A percentile compares a stretch with the other conserved stretches of the same genome.
These are phyloP conservation scores for Effrenium voratum DNA, from an alignment of 73 alveolate species.

Conservation along the genomic window DNA sequence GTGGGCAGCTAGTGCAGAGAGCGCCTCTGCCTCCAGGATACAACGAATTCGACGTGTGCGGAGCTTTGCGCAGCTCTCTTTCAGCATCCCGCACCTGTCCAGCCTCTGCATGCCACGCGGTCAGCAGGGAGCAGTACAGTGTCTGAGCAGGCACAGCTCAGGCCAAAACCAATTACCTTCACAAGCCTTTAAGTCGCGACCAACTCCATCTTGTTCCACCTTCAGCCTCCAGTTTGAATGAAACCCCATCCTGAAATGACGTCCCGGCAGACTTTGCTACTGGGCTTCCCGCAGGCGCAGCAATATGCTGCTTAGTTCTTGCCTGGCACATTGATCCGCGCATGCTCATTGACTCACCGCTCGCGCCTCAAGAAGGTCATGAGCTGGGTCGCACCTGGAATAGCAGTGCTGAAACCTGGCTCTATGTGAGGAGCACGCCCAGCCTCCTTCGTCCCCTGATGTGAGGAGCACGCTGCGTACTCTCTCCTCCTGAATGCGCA, in stretches of 20 bases:
- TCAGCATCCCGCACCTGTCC: conserved; percentile 85
- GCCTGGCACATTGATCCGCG: conserved; percentile 14
- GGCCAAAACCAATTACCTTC: background rate
- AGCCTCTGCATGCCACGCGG: conserved; percentile 69
- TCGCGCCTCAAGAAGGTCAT: conserved; percentile 21
- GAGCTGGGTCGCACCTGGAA: background rate
- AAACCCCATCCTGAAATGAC: background rate
- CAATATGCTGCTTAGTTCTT: conserved; percentile 54
- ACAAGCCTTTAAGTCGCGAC: background rate
- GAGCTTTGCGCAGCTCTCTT: no score
- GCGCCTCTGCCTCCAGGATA: background rate
- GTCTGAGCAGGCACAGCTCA: background rate
- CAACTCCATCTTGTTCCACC: background rate
- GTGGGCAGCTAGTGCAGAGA: no score
- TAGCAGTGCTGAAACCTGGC: background rate
- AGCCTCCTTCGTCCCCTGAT: background rate
- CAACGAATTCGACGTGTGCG: background rate
- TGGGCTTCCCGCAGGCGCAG: conserved; percentile 30
- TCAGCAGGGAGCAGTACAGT: conserved; percentile 52
- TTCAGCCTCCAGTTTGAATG: background rate
- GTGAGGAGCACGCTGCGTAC: background rate
- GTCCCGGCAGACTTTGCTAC: background rate
- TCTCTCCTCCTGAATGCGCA: background rate
- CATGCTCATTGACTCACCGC: background rate
- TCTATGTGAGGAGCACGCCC: background rate